Percentiles rank a stretch among this genome's conserved stretches.
phyloP scores from a whole-genome alignment of 495 filamentous ascomycete species.

The Penicillium psychrofluorescens region DNA sequence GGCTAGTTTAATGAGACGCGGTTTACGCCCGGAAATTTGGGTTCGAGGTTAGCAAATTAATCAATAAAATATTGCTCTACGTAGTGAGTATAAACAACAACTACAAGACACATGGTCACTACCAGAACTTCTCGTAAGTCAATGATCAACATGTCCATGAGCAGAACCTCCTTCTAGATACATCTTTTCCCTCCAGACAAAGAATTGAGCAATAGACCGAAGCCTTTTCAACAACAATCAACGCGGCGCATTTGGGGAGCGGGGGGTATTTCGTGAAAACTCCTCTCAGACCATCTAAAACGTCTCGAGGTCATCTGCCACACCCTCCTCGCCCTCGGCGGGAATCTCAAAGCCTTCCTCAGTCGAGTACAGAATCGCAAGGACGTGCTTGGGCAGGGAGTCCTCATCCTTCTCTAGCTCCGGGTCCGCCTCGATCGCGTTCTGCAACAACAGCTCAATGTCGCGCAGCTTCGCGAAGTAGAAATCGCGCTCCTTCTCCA shows the following conservation, averaged over 20 bases:
- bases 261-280: conserved; percentile 18
- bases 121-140: too few relatives aligned
- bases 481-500: conserved; percentile 94
- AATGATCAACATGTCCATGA: too few relatives aligned
- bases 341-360: conserved; percentile 59
- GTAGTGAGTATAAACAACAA: too few relatives aligned
- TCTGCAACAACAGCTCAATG: conserved; percentile 90
- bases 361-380: conserved; percentile 93
- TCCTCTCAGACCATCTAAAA: conserved; percentile 26
- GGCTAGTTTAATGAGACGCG: too few relatives aligned
- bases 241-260: background rate
- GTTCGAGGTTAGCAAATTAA: too few relatives aligned
- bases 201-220: too few relatives aligned
- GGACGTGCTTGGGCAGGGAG: conserved; percentile 85
- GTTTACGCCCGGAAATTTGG: too few relatives aligned
- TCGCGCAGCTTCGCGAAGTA: conserved; percentile 98
- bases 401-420: conserved; percentile 90
- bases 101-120: too few relatives aligned
- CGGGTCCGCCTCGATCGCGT: conserved; percentile 81
- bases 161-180: too few relatives aligned
- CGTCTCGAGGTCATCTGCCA: conserved; percentile 42
- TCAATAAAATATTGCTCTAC: too few relatives aligned
- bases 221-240: too few relatives aligned
- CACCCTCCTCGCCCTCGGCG: conserved; percentile 26
- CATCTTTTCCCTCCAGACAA: too few relatives aligned